A percentile compares a stretch with the other conserved stretches of the same genome.
These are phyloP conservation scores for Trichaptum fuscoviolaceum DNA, from an alignment of 768 basidiomycete species.

Conservation along the genomic window DNA sequence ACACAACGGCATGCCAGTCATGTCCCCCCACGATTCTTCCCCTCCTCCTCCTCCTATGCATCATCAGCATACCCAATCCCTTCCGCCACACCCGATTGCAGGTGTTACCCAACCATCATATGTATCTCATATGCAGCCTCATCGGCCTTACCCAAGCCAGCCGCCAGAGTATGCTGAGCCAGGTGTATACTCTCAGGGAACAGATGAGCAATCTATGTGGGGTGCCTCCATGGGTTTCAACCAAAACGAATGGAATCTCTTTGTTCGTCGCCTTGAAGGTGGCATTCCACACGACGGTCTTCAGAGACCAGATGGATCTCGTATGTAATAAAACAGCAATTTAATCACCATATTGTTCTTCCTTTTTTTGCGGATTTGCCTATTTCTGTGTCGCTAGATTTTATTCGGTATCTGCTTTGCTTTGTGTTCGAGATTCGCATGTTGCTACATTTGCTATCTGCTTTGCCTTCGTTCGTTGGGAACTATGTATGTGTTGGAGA, in stretches of 20 bases:
- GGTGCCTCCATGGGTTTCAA: conserved; percentile 69
- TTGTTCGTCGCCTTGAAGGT: not conserved
- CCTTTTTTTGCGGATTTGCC: not conserved
- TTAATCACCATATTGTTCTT: not conserved
- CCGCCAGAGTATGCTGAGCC: not conserved
- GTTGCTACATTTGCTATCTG: not conserved
- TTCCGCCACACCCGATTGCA: not conserved
- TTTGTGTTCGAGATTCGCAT: not conserved
- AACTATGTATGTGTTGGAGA: not conserved
- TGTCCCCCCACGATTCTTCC: not conserved
- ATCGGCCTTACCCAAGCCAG: not conserved
- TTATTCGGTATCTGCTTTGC: not conserved
- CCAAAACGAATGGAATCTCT: conserved; percentile 59
- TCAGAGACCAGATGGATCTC: not conserved
- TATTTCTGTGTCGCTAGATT: not conserved
- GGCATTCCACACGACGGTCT: not conserved
- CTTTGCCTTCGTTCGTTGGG: not conserved
- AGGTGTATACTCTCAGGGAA: conserved; percentile 18
- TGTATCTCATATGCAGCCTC: not conserved
- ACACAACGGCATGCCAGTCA: not conserved
- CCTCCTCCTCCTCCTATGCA: not conserved
- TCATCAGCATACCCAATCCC: not conserved
- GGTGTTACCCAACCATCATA: not conserved
- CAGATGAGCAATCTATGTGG: conserved; percentile 67
- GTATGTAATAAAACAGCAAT: not conserved